Percentiles rank a stretch among this genome's conserved stretches.
Conservation (phyloP, 768 basidiomycete species). For the Lyophyllum shimeji region DNA sequence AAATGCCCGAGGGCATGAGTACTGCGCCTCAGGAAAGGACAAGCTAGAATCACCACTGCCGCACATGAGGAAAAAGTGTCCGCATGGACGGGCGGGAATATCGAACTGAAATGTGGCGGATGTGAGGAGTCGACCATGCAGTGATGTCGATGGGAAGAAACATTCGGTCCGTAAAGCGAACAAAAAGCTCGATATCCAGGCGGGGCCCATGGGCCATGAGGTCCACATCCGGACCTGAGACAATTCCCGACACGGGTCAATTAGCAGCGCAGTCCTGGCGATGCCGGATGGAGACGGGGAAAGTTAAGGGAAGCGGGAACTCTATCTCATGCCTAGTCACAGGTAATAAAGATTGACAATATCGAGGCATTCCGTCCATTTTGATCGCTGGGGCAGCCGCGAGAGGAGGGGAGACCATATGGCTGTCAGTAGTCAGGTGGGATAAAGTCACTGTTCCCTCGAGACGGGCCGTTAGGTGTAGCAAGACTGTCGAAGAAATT, state of each 20-base stretch:
- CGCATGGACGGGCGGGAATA: background rate
- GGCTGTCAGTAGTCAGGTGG: background rate
- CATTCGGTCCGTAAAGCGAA: background rate
- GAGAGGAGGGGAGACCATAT: background rate
- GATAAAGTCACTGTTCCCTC: background rate
- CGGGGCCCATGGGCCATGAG: background rate
- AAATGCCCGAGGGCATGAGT: background rate
- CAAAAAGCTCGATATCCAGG: background rate
- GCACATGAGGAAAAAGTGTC: background rate
- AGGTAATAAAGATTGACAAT: background rate
- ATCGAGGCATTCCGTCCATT: background rate
- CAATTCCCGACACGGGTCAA: background rate
- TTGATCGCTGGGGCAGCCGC: background rate
- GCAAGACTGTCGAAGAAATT: background rate
- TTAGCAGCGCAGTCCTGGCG: background rate
- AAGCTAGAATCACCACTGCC: background rate
- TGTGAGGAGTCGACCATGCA: background rate
- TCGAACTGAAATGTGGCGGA: background rate
- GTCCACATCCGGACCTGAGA: background rate
- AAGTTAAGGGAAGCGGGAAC: background rate
- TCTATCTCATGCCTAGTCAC: background rate
- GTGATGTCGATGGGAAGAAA: background rate
- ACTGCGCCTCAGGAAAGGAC: background rate
- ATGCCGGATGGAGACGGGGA: background rate
- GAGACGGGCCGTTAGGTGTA: background rate